phyloP scores from a whole-genome alignment of 2,329 filamentous ascomycete species.

The Fusarium chlamydosporum region DNA sequence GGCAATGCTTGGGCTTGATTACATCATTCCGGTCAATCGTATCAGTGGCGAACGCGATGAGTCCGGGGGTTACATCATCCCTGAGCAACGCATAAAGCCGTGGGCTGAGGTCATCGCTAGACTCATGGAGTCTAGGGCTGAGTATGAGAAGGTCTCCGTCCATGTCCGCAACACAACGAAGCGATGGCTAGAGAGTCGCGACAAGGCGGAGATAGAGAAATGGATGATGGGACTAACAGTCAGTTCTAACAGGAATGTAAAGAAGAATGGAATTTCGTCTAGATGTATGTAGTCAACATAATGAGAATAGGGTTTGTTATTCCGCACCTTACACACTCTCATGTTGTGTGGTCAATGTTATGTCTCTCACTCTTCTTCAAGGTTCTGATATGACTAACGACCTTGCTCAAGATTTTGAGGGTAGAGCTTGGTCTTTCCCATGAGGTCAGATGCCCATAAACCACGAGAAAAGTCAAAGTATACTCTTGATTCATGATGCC shows the following conservation, averaged over 20 bases:
- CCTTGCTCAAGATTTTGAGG: too few species aligned
- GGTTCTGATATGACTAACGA: too few species aligned
- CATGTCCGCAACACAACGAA: background rate
- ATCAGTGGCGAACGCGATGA: background rate
- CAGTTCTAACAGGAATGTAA: background rate
- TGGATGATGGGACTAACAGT: background rate
- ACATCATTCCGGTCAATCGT: background rate
- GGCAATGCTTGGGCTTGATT: slow-evolving; percentile 13
- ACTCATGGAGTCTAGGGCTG: background rate
- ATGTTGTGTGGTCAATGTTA: too few species aligned
- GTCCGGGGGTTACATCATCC: background rate
- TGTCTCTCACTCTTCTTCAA: too few species aligned
- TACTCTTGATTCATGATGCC: too few species aligned
- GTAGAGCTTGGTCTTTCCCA: too few species aligned
- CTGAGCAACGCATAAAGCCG: background rate
- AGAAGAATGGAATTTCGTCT: too few species aligned
- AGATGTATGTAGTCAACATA: too few species aligned
- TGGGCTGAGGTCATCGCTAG: background rate
- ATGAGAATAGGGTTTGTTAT: background rate
- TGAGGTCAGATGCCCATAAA: too few species aligned
- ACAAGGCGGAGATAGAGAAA: background rate
- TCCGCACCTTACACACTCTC: too few species aligned
- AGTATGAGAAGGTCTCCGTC: background rate
- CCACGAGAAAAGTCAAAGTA: too few species aligned
- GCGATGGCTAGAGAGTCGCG: background rate